Evolutionary conservation across 2,329 filamentous ascomycete genomes (phyloP).

Genomic region (Phialemonium atrogriseum): DNA sequence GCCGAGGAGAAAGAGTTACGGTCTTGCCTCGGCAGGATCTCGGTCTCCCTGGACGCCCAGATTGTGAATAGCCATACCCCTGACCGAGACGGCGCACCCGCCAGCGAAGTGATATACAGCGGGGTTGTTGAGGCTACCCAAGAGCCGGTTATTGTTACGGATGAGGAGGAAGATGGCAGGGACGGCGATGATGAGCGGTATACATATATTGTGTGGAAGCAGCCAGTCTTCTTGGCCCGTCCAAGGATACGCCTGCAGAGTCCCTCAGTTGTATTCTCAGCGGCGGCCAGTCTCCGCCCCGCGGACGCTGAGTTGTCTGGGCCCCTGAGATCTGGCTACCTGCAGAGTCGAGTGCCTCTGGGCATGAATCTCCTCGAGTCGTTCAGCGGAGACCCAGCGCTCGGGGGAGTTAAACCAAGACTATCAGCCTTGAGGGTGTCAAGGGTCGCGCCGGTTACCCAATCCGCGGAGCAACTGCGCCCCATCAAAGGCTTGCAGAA

Average conservation of each 20-base stretch:
- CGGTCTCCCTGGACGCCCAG: slow-evolving; percentile 58
- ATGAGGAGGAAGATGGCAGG: slow-evolving; percentile 23
- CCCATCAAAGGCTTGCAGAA: slow-evolving; percentile 57
- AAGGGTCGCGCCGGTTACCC: slow-evolving; percentile 60
- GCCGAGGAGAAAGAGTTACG: slow-evolving; percentile 48
- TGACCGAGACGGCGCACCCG: slow-evolving; percentile 37
- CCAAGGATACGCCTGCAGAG: slow-evolving; percentile 58
- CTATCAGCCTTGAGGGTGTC: slow-evolving; percentile 69
- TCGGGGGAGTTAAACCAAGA: slow-evolving; percentile 54
- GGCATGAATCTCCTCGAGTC: slow-evolving; percentile 72
- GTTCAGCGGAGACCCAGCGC: slow-evolving; percentile 56
- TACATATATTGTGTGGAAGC: slow-evolving; percentile 52
- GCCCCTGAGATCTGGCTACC: slow-evolving; percentile 48
- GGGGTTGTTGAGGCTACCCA: slow-evolving; percentile 40
- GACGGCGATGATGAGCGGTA: slow-evolving; percentile 22
- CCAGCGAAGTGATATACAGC: slow-evolving; percentile 53
- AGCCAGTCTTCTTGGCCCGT: slow-evolving; percentile 47
- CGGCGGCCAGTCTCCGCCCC: slow-evolving; percentile 51
- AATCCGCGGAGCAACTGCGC: slow-evolving; percentile 51
- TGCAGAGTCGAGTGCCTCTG: slow-evolving; percentile 59
- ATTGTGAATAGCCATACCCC: slow-evolving; percentile 48
- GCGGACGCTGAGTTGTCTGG: slow-evolving; percentile 32
- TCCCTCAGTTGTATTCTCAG: slow-evolving; percentile 57
- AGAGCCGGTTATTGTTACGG: slow-evolving; percentile 42
- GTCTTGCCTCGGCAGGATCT: slow-evolving; percentile 52